Evolutionary conservation across 2,329 filamentous ascomycete species (phyloP), one percentile per base, ranked within the genome.

Genomic region (Pestalotiopsis sp.): DNA sequence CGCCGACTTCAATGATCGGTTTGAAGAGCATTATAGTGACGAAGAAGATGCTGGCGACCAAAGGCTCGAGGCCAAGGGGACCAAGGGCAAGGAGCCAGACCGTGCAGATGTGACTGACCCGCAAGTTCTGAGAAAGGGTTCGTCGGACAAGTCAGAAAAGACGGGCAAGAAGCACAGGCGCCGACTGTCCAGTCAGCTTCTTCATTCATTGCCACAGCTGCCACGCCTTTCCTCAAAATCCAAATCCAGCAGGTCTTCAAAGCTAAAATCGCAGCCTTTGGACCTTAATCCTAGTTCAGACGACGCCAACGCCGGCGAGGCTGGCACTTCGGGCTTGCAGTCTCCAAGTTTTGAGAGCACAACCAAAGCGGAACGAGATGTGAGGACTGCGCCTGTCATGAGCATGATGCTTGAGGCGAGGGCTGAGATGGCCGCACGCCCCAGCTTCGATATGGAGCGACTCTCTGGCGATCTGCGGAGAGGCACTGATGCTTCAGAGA

Each of bases 1-100:
- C 69, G 91, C 92, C 65, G 92, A 97, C 80, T 94, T 97, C 77
- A 91, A 93, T 79, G 88, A 92, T 69, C 89, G 92, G 49, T 95
- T 96, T 79, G 92, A 94, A 76, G 92, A 83, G 64, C 85, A 92
- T 72, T 94, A 92, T 56, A 96, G 93, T 74, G 94, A 95, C 74
- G 94, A 94, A 72, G 93, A 95, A 39, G 92, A 93, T 62, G 86
- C 82, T n/a, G 85, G 85, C 20, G 80, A 81, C 49, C 69, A 76
- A 56, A 71, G 72, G 38, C 70, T 68, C 20, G 70, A 68, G 49
- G 70, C 14, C 27, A 45, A 66, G 60, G 60, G 68, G 64, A 52
- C 14, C 39, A 68, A 67, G 31, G 70, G 39, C 17, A 75, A 79
- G 73, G 69, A 72, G 58, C 74, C 79, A 73, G 69, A 73, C 57